Base-by-base conservation (phyloP, 2,329 filamentous ascomycete species). In the Claviceps lovelessii region DNA sequence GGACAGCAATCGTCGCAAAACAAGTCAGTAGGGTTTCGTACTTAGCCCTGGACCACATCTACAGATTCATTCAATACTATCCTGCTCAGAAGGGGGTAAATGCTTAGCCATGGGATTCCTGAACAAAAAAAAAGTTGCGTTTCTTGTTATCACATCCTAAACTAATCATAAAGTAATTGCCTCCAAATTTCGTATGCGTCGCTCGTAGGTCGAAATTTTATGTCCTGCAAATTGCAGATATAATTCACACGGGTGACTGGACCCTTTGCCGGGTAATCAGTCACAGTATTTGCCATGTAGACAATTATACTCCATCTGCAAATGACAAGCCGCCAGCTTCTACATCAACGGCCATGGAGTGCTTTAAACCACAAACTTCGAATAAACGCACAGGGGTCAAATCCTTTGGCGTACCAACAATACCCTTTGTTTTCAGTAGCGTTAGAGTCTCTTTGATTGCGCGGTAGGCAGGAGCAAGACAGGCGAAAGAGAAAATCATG, bases 321-420 rank as follows among this genome's bases (percentile, higher is more conserved):
- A 56, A 56, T 3, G 55, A 56, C 17, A 54, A 47, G 4, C 61
- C 61, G 29, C 53, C 63, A 23, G 61, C 61, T 41, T 59, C 60
- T 15, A 57, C 42, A 51, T 80, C 77, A 60, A 80, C 72, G 5
- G 70, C 71, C 62, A 78, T 73, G 31, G 72, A 61, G 39, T 79
- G 74, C 42, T 73, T 68, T 62, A 80, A 57, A 1, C 77, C 77
- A 60, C 76, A 78, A 1, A 76, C 70, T 59, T 74, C 71, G 58
- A 80, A 80, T 33, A 79, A 58, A 55, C 71, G 72, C 53, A 68
- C 70, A 0, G 76, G 75, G 0, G 72, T 73, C 56, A 74, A 66
- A 51, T 73, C 68, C 55, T 69, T 69, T 1, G 72, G 70, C 44
- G 68, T 72, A 52, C 65, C 73, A 3, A 63, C 60, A 8, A 61